phyloP scores from a whole-genome alignment of 2,329 filamentous ascomycete genomes.

The Aspergillus ibericus region DNA sequence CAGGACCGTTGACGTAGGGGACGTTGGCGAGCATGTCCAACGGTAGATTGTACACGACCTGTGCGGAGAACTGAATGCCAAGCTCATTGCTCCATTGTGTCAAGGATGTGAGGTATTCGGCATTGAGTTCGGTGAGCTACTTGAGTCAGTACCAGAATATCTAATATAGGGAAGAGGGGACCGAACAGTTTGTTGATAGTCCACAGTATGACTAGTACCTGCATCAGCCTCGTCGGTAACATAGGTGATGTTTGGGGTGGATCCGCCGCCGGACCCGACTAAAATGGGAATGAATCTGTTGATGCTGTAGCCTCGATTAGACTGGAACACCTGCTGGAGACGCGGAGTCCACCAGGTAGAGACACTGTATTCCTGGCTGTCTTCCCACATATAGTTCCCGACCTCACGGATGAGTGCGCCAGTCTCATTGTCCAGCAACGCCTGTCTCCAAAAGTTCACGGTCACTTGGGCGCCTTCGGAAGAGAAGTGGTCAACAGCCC shows the following conservation, averaged over 20 bases:
- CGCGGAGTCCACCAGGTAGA: constrained; percentile 41
- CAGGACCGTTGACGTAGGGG: constrained; percentile 41
- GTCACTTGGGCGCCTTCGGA: not conserved
- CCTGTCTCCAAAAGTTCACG: not conserved
- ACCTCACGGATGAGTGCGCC: not conserved
- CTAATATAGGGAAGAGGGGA: not conserved
- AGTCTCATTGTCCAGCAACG: not conserved
- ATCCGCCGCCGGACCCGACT: constrained; percentile 30
- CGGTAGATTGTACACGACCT: constrained; percentile 45
- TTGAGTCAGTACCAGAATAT: not conserved
- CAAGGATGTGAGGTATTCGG: constrained; percentile 33
- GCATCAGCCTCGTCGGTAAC: constrained; percentile 2
- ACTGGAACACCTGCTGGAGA: constrained; percentile 31
- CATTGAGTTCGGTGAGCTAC: not conserved
- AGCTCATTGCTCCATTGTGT: constrained; percentile 36
- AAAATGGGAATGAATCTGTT: constrained; percentile 30
- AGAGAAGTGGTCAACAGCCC: constrained; percentile 3
- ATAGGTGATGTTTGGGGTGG: constrained; percentile 5
- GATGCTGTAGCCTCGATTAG: constrained; percentile 36
- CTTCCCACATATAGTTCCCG: constrained; percentile 20
- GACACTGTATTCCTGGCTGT: constrained; percentile 33
- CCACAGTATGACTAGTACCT: constrained; percentile 12
- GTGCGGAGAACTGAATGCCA: constrained; percentile 39
- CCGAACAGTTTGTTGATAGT: constrained; percentile 21
- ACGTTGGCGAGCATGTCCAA: constrained; percentile 46